A percentile compares a stretch with the other conserved stretches of the same genome.
phyloP scores from a whole-genome alignment of 345 rosid genomes.

The Eucalyptus guilfoylei region DNA sequence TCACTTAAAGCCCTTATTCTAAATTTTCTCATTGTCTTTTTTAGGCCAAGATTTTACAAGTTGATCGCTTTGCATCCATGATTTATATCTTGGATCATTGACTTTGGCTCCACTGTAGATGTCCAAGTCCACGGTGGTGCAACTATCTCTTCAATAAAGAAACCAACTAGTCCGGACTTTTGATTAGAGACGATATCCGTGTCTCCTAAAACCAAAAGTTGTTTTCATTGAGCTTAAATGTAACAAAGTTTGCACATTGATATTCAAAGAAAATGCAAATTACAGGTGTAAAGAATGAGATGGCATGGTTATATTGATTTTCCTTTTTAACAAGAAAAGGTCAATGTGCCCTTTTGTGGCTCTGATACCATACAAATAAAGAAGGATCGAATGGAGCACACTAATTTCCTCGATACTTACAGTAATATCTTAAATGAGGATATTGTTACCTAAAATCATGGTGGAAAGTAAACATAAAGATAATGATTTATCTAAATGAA shows the following conservation, averaged over 20 bases:
- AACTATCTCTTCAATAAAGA: fast-evolving
- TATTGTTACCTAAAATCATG: not conserved
- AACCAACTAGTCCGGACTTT: not conserved
- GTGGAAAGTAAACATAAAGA: not conserved
- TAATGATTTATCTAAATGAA: not conserved
- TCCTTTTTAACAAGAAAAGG: not conserved
- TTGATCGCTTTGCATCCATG: fast-evolving
- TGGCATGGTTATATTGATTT: not conserved
- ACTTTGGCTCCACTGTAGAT: fast-evolving
- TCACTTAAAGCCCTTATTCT: not conserved
- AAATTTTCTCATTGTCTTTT: too few relatives aligned
- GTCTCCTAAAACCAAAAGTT: not conserved
- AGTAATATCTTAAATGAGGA: not conserved
- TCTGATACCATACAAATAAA: not conserved
- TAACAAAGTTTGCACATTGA: not conserved
- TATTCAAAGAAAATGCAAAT: not conserved
- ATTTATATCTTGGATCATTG: not conserved
- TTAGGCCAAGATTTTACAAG: not conserved
- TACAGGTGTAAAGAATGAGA: not conserved
- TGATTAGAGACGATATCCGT: not conserved
- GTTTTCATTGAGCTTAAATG: not conserved
- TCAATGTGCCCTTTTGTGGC: not conserved
- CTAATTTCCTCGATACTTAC: not conserved
- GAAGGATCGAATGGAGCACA: not conserved
- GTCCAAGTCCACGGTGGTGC: not conserved